Base-by-base conservation (phyloP, 345 rosid genomes). In the Salix koriyanagi region DNA sequence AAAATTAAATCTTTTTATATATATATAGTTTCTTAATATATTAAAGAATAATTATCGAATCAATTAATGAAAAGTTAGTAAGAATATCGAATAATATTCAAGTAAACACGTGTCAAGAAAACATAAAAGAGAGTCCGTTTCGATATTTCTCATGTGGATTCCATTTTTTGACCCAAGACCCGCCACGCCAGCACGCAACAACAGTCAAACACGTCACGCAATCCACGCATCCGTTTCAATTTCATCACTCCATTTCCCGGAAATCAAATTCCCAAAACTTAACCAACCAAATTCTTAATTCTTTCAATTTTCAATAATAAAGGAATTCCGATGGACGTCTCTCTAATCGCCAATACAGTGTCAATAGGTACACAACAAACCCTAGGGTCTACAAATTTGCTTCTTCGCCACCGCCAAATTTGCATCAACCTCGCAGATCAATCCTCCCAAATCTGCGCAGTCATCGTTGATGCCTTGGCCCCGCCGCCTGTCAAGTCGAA, bases 401-500 rank as follows among this genome's bases (percentile, higher is more conserved):
- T 84, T 1, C 80, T 85, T 1, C 81, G 85, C 44, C 79, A 79
- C 23, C 83, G 85, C n/a, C 84, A 58, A 18, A 80, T 80, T 69
- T 79, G 75, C 21, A 70, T 66, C 76, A 77, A 67, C 69, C 21
- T 90, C 54, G 65, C 71, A 60, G 90, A 86, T 80, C 82, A 68
- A 42, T 76, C 78, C 25, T 52, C 80, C 19, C 86, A 85, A 18
- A 37, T 82, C 39, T 81, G 84, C 56, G 78, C 91, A 52, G 77
- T 79, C 42, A 66, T 84, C 6, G 70, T 84, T 3, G 89, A 89
- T 77, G 85, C 86, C 30, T 11, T 88, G 30, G 90, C 88, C n/a
- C 89, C 89, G 36, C 90, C 91, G 0, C 86, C 88, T 2, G 89
- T 87, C 18, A 91, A 81, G 79, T 62, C 25, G 14, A 30, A 84